A percentile compares a stretch with the other conserved stretches of the same genome.
These are phyloP conservation scores for Astragalus membranaceus DNA, from an alignment of 306 rosid species.

Conservation along the genomic window DNA sequence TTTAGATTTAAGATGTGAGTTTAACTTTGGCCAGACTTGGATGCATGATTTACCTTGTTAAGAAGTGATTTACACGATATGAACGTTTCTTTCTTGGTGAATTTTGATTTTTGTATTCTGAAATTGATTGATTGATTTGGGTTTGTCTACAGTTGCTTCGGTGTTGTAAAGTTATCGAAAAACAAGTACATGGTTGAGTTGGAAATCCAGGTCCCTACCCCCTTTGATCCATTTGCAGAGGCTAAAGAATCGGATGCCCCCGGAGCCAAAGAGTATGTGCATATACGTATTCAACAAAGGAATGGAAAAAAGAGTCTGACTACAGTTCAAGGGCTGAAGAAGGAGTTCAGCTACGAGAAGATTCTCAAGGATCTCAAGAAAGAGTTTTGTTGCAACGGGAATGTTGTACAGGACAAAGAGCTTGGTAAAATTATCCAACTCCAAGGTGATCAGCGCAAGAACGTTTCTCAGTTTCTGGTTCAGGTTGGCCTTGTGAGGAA, in stretches of 20 bases:
- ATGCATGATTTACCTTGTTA: too few species aligned
- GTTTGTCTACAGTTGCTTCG: conserved; percentile 10
- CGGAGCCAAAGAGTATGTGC: conserved; percentile 68
- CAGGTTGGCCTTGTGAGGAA: conserved; percentile 60
- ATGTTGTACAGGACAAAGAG: conserved; percentile 87
- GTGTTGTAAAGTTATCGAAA: neutral
- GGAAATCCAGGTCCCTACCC: conserved; percentile 44
- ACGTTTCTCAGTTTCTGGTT: conserved; percentile 61
- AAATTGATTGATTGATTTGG: neutral
- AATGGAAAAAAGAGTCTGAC: conserved; percentile 85
- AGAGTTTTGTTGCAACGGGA: conserved; percentile 88
- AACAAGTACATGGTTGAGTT: conserved; percentile 74
- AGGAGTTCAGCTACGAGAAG: conserved; percentile 69
- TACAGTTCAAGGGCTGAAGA: conserved; percentile 81
- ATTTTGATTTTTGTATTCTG: neutral
- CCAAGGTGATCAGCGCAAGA: conserved; percentile 91
- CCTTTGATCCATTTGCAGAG: conserved; percentile 75
- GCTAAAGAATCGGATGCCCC: conserved; percentile 67
- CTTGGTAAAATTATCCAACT: conserved; percentile 83
- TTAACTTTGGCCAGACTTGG: too few species aligned
- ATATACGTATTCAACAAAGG: conserved; percentile 80
- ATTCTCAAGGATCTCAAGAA: conserved; percentile 80
- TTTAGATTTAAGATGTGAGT: too few species aligned
- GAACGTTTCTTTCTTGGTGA: too few species aligned
- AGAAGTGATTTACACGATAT: too few species aligned